phyloP scores from a whole-genome alignment of 495 filamentous ascomycete species.

The Lentithecium fluviatile region DNA sequence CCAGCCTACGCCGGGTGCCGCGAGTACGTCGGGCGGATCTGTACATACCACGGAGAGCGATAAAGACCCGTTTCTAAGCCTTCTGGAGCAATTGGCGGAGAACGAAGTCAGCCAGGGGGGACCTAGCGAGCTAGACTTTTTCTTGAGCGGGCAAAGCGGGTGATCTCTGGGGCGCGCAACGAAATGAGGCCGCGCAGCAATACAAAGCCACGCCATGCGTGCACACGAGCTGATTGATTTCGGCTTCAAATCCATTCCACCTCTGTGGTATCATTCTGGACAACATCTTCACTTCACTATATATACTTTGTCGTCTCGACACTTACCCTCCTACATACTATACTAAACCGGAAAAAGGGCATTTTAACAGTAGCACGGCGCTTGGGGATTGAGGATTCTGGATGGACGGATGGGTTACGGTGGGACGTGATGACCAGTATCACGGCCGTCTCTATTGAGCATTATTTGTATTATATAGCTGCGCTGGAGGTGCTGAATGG shows the following conservation, averaged over 20 bases:
- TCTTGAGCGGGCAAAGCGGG: constrained; percentile 49
- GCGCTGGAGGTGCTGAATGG: no score
- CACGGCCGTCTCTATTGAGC: no score
- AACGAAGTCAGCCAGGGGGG: constrained; percentile 61
- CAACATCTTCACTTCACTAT: background rate
- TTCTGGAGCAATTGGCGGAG: constrained; percentile 77
- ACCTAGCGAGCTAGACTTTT: constrained; percentile 72
- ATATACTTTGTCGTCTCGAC: background rate
- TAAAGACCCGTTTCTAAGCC: constrained; percentile 75
- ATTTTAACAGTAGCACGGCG: no score
- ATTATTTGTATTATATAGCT: no score
- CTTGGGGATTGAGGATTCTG: no score
- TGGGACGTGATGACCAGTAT: no score
- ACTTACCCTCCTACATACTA: background rate
- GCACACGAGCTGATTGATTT: background rate
- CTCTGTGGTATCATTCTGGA: no score
- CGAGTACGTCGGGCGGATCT: constrained; percentile 35
- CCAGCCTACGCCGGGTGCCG: constrained; percentile 39
- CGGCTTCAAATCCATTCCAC: background rate
- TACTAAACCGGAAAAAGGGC: no score
- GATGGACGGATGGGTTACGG: no score
- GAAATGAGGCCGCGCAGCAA: no score
- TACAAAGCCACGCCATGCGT: background rate
- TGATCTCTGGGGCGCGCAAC: background rate
- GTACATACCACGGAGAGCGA: constrained; percentile 47